Percentiles rank a stretch among this genome's conserved stretches.
These are phyloP conservation scores for Penicillium freii DNA, from an alignment of 2,329 filamentous ascomycete genomes.

Conservation along the genomic window DNA sequence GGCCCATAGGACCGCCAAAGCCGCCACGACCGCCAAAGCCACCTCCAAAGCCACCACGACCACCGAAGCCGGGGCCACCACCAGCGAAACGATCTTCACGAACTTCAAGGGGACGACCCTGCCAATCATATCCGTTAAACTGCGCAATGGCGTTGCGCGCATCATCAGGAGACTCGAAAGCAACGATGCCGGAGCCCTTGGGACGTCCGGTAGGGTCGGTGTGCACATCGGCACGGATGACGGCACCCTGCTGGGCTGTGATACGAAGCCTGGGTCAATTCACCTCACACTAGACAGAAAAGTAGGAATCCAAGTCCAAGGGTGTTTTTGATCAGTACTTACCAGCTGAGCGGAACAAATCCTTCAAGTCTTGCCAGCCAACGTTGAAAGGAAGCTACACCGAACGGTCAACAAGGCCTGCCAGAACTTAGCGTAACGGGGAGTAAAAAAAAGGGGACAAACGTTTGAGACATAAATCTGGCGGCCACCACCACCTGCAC, in stretches of 20 bases:
- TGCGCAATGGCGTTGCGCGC: constrained; percentile 94
- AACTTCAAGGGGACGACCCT: constrained; percentile 87
- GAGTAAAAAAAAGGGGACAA: constrained; percentile 55
- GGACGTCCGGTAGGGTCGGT: constrained; percentile 85
- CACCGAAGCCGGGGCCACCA: constrained; percentile 47
- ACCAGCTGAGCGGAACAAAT: constrained; percentile 98
- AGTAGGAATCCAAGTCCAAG: constrained; percentile 12
- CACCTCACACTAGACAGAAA: constrained; percentile 14
- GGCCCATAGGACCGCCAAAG: constrained; percentile 59
- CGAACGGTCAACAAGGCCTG: constrained; percentile 23
- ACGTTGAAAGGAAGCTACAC: constrained; percentile 89
- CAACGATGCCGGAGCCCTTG: constrained; percentile 95
- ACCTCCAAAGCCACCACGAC: constrained; percentile 58
- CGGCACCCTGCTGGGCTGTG: constrained; percentile 61
- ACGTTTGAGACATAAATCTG: constrained; percentile 99
- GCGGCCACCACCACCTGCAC: constrained; percentile 62
- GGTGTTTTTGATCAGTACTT: constrained; percentile 46
- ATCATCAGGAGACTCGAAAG: constrained; percentile 92
- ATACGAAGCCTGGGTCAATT: constrained; percentile 32
- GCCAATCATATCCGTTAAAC: constrained; percentile 99
- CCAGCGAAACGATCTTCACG: constrained; percentile 93
- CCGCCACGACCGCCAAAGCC: constrained; percentile 53
- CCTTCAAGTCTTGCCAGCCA: constrained; percentile 98
- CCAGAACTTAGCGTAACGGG: constrained; percentile 15
- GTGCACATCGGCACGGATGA: constrained; percentile 95